Conservation (phyloP, 306 rosid species). For the Gleditsia sinensis region DNA sequence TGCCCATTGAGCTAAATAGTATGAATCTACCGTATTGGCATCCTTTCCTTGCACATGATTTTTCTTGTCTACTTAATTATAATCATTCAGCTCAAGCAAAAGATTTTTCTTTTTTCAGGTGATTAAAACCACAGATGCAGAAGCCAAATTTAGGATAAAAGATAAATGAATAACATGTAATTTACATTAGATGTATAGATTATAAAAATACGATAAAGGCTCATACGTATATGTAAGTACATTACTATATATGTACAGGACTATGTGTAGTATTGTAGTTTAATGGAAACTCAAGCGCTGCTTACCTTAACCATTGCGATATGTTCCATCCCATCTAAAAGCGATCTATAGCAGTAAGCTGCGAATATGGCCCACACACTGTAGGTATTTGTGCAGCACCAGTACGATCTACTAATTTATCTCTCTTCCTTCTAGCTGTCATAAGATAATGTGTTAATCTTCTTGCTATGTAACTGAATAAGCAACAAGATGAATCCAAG, state of each 20-base stretch:
- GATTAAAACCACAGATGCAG: neutral
- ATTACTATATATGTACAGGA: neutral
- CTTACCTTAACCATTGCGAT: conserved; percentile 98
- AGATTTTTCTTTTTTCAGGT: neutral
- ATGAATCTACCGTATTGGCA: neutral
- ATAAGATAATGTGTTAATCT: conserved; percentile 25
- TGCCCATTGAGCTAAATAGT: neutral
- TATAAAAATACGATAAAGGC: conserved; percentile 2
- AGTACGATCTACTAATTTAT: conserved; percentile 62
- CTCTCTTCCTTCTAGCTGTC: conserved; percentile 95
- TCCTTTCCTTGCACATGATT: neutral
- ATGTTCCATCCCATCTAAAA: conserved; percentile 90
- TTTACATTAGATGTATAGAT: neutral
- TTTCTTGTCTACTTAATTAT: neutral
- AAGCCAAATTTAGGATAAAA: conserved; percentile 5
- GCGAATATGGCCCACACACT: conserved; percentile 92
- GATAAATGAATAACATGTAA: neutral
- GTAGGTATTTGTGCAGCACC: conserved; percentile 90
- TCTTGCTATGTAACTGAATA: conserved; percentile 19
- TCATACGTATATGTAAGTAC: neutral
- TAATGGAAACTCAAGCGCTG: neutral
- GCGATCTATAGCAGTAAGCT: conserved; percentile 77
- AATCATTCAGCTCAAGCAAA: conserved; percentile 13
- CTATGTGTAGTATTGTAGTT: neutral
- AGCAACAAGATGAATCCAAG: conserved; percentile 18